A percentile compares a stretch with the other conserved stretches of the same genome.
These are phyloP conservation scores for Cryomyces minteri DNA, from an alignment of 495 filamentous ascomycete genomes.

Conservation along the genomic window DNA sequence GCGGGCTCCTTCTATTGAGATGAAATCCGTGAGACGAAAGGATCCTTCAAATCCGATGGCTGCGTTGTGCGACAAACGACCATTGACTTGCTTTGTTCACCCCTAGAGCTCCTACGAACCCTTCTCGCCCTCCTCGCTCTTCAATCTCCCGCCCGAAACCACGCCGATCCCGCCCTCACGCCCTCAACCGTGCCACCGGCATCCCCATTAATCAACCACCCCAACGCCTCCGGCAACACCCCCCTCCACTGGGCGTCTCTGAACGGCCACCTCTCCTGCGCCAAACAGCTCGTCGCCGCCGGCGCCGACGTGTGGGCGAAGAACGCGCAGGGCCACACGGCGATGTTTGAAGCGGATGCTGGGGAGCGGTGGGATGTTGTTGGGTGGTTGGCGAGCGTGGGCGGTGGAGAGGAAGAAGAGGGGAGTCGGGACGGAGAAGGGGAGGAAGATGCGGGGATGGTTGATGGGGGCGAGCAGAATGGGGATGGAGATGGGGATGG, in stretches of 20 bases:
- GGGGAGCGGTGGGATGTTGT: slow-evolving; percentile 32
- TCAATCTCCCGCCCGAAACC: neutral
- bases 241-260: slow-evolving; percentile 81
- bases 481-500: neutral
- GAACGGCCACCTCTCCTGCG: slow-evolving; percentile 65
- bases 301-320: slow-evolving; percentile 55
- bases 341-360: slow-evolving; percentile 68
- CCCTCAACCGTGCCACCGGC: neutral
- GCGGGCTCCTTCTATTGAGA: neutral
- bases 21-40: slow-evolving; percentile 15
- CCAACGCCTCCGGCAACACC: slow-evolving; percentile 72
- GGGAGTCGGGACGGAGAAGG: slow-evolving; percentile 1
- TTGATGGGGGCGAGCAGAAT: neutral
- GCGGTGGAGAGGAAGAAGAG: slow-evolving; percentile 2
- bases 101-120: slow-evolving; percentile 1
- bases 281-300: slow-evolving; percentile 53
- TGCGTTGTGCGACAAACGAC: neutral
- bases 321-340: slow-evolving; percentile 72
- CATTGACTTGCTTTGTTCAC: neutral
- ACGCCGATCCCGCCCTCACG: neutral
- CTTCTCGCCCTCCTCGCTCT: neutral
- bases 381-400: slow-evolving; percentile 8
- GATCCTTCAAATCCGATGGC: too few species aligned
- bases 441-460: slow-evolving; percentile 3
- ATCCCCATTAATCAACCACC: slow-evolving; percentile 33